A percentile compares a stretch with the other conserved stretches of the same genome.
phyloP scores from a whole-genome alignment of 148 eudicot species.

The Agrostemma githago region DNA sequence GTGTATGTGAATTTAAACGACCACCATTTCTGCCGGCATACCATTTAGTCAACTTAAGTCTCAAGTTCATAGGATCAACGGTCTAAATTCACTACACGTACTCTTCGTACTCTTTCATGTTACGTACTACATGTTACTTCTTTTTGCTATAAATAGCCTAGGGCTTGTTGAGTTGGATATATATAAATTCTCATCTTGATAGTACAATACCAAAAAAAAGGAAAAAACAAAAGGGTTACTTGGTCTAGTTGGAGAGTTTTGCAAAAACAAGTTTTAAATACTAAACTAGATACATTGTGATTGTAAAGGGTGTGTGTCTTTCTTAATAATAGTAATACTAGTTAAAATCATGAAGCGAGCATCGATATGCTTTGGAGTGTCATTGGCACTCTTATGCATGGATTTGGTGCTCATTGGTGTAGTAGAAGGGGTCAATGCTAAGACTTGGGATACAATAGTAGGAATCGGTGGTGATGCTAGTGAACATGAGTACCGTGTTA shows the following conservation, averaged over 20 bases:
- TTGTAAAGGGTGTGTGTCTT: background rate
- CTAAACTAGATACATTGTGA: background rate
- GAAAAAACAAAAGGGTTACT: background rate
- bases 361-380: background rate
- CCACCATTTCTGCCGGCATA: background rate
- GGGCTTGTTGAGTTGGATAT: background rate
- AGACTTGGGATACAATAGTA: background rate
- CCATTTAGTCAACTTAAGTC: background rate
- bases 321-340: background rate
- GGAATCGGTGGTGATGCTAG: background rate
- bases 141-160: slow-evolving; percentile 12
- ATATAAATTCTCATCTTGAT: slow-evolving; percentile 4
- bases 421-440: background rate
- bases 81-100: background rate
- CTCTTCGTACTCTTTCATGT: slow-evolving; percentile 4
- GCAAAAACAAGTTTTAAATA: background rate
- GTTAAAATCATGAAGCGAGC: background rate
- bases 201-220: no score
- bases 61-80: background rate
- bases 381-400: slow-evolving; percentile 9
- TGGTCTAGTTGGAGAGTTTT: background rate
- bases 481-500: background rate
- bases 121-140: background rate
- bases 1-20: background rate
- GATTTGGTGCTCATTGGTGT: slow-evolving; percentile 8